Percentiles rank a stretch among this genome's conserved stretches.
Evolutionary conservation across 192 early-diverging fungal species (phyloP).

Genomic region (Rhizophagus clarus): DNA sequence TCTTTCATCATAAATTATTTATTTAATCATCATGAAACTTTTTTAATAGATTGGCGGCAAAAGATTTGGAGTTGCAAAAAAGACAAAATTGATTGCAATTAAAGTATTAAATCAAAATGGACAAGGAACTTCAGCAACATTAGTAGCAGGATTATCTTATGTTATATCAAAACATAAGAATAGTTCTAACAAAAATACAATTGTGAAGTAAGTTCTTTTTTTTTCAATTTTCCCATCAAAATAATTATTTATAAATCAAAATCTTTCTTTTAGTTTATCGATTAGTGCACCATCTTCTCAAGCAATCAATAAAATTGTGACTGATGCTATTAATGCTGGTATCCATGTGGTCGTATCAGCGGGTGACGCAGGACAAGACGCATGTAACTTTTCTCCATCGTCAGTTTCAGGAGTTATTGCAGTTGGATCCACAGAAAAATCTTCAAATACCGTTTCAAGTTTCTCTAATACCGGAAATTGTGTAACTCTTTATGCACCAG

Average conservation of each 20-base stretch:
- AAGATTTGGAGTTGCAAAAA: slow-evolving; percentile 62
- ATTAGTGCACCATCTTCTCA: slow-evolving; percentile 38
- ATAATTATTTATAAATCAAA: slow-evolving; percentile 26
- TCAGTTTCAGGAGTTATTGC: slow-evolving; percentile 61
- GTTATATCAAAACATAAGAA: slow-evolving; percentile 1
- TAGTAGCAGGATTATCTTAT: slow-evolving; percentile 71
- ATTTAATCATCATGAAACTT: neutral
- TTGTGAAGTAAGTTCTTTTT: slow-evolving; percentile 35
- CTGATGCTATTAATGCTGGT: slow-evolving; percentile 42
- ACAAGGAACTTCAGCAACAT: slow-evolving; percentile 42
- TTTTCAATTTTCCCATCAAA: neutral
- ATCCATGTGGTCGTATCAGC: slow-evolving; percentile 59
- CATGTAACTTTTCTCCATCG: slow-evolving; percentile 49
- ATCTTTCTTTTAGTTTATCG: slow-evolving; percentile 40
- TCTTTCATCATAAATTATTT: neutral
- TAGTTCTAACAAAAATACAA: neutral
- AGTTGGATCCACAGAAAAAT: slow-evolving; percentile 77
- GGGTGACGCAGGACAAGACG: slow-evolving; percentile 62
- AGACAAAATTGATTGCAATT: slow-evolving; percentile 54
- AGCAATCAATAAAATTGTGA: slow-evolving; percentile 32
- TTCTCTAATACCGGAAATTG: slow-evolving; percentile 90
- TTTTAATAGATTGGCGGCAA: slow-evolving; percentile 54
- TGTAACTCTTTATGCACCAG: slow-evolving; percentile 93
- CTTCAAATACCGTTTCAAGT: slow-evolving; percentile 69
- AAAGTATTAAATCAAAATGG: slow-evolving; percentile 58